These are phyloP conservation scores for Thalassiosira mediterranea DNA, from an alignment of 352 stramenopile genomes.

Conservation along the genomic window DNA sequence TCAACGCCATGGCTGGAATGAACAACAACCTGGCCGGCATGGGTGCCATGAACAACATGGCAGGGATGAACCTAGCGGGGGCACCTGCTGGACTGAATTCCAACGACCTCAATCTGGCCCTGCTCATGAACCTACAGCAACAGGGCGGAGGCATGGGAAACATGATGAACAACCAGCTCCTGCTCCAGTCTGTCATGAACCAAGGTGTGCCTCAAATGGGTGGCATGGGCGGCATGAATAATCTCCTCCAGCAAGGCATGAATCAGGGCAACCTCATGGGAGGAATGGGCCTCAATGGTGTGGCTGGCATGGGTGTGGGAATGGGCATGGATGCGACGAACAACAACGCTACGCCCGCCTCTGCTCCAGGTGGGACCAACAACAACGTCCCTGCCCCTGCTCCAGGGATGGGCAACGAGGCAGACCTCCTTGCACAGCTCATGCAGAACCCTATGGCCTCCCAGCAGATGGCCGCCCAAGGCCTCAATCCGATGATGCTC, in stretches of 20 bases:
- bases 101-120: no score
- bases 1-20: no score
- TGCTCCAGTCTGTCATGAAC: no score
- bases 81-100: no score
- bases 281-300: neutral
- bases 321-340: neutral
- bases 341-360: neutral
- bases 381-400: neutral
- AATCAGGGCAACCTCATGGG: slow-evolving; percentile 3
- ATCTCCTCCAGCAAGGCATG: slow-evolving; percentile 5
- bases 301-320: slow-evolving; percentile 1
- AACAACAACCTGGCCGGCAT: no score
- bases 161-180: no score
- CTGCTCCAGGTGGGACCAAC: slow-evolving; percentile 7
- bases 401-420: neutral
- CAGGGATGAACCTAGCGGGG: no score
- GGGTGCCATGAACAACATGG: no score
- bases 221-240: slow-evolving; percentile 24
- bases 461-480: slow-evolving; percentile 12
- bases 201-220: no score
- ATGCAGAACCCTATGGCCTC: slow-evolving; percentile 7
- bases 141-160: no score
- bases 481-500: slow-evolving; percentile 35
- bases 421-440: neutral
- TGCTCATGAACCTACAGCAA: no score